phyloP scores from a whole-genome alignment of 2,329 filamentous ascomycete species.

The Colletotrichum karsti region DNA sequence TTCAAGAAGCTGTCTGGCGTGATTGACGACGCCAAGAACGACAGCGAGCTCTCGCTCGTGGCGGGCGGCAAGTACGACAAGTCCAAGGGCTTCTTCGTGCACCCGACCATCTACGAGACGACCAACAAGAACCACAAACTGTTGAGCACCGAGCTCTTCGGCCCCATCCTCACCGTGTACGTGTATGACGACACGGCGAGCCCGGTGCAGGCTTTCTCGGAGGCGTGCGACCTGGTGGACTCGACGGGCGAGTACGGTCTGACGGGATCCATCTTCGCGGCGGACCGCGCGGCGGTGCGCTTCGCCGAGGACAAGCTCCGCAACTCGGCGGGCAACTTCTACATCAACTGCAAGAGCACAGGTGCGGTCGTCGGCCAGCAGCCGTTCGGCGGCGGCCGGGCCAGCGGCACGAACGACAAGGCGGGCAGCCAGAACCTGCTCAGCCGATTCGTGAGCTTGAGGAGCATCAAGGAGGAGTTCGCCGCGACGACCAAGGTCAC shows the following conservation, averaged over 20 bases:
- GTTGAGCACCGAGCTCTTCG: slow-evolving; percentile 83
- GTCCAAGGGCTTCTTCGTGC: slow-evolving; percentile 82
- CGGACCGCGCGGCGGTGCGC: slow-evolving; percentile 71
- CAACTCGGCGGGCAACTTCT: slow-evolving; percentile 83
- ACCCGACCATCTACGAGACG: slow-evolving; percentile 84
- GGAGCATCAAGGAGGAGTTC: slow-evolving; percentile 82
- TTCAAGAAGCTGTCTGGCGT: slow-evolving; percentile 83
- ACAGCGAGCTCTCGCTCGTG: slow-evolving; percentile 76
- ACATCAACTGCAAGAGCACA: slow-evolving; percentile 85
- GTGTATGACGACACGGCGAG: slow-evolving; percentile 77
- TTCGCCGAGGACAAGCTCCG: slow-evolving; percentile 76
- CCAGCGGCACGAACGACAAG: slow-evolving; percentile 79
- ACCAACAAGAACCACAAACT: slow-evolving; percentile 78
- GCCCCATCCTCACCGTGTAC: slow-evolving; percentile 77
- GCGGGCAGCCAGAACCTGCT: slow-evolving; percentile 72
- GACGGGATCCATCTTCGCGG: slow-evolving; percentile 79
- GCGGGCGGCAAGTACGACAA: slow-evolving; percentile 81
- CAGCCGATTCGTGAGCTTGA: slow-evolving; percentile 71
- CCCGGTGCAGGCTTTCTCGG: slow-evolving; percentile 62
- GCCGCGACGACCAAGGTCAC: slow-evolving; percentile 66
- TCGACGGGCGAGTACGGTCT: slow-evolving; percentile 79
- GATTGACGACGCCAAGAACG: slow-evolving; percentile 83
- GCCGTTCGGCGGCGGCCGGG: slow-evolving; percentile 74
- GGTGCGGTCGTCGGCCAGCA: slow-evolving; percentile 79
- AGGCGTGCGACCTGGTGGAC: slow-evolving; percentile 72